These are phyloP conservation scores for Fusarium drepaniforme DNA, from an alignment of 2,329 filamentous ascomycete species.

Conservation along the genomic window DNA sequence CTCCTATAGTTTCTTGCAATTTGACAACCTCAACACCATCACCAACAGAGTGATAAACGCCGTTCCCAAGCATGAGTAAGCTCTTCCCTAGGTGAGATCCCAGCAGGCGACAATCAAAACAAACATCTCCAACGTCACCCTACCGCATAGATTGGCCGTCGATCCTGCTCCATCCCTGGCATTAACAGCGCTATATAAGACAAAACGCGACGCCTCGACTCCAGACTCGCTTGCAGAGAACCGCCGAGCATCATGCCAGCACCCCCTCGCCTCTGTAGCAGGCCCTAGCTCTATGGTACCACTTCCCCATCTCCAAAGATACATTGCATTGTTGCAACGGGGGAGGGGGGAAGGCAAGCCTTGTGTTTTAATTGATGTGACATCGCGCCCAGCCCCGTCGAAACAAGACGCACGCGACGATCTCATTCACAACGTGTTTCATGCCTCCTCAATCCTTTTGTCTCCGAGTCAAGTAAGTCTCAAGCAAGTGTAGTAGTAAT, in stretches of 20 bases:
- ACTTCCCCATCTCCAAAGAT: constrained; percentile 35
- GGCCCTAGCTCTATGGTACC: constrained; percentile 27
- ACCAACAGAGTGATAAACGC: constrained; percentile 28
- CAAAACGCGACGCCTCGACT: neutral
- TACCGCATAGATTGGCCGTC: constrained; percentile 24
- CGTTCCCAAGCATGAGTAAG: constrained; percentile 8
- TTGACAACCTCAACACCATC: constrained; percentile 3
- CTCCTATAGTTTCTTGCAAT: constrained; percentile 5
- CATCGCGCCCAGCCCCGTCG: constrained; percentile 31
- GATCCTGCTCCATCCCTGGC: constrained; percentile 31
- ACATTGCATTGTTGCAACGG: constrained; percentile 38
- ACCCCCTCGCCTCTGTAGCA: constrained; percentile 7
- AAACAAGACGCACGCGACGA: constrained; percentile 38
- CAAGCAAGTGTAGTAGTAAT: neutral
- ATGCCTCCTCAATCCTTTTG: constrained; percentile 5
- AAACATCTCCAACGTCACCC: constrained; percentile 31
- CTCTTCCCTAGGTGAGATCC: constrained; percentile 25
- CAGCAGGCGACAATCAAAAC: constrained; percentile 17
- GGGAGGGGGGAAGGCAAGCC: constrained; percentile 17
- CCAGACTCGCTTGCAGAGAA: constrained; percentile 27
- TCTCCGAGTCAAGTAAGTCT: neutral
- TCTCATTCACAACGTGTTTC: constrained; percentile 35
- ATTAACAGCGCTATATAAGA: constrained; percentile 20
- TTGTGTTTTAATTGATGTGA: constrained; percentile 38
- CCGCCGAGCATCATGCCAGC: constrained; percentile 29